Base-by-base conservation (phyloP, 768 basidiomycete species). In the Boletus subcaerulescens region DNA sequence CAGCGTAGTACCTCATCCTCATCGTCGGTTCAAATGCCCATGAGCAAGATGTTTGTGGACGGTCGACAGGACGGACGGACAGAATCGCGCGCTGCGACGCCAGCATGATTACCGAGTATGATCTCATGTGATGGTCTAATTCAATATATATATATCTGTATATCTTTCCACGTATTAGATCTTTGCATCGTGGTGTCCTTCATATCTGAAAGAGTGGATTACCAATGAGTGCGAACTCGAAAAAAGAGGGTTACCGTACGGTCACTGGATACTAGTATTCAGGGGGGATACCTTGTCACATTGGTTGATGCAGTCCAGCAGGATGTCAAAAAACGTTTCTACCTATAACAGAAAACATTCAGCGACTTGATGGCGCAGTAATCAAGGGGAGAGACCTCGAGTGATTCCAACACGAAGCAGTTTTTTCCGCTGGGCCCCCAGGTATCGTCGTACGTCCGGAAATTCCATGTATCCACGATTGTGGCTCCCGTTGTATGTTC, bases 371-470 rank as follows among this genome's bases (percentile, higher is more conserved):
- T 17, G 36, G 18, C 24, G 42, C 9, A 29, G 24, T n/a, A n/a
- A 36, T 17, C 45, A 26, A 18, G 44, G 44, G 29, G 32, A 46
- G 12, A 61, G 49, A 93, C 92, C 68, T 93, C 74, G 22, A 93
- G 69, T 10, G 77, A 71, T 60, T 87, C 78, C 10, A 84, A 79
- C 13, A 94, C 85, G 1, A 83, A 58, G 53, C 91, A 92, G 59
- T 94, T 95, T 69, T 84, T 89, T 7, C 89, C 88, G 15, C 71
- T 69, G 3, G 75, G 63, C 0, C 91, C 90, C 92, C 92, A 95
- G 0, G 78, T 77, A 59, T 84, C 72, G 58, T 88, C 83, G 57
- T 77, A 82, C 9, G 69, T 47, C 15, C 69, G 71, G 70, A 86
- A 89, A 54, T 80, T 75, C 81, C 83, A 91, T 3, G 91, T 61